phyloP scores from a whole-genome alignment of 768 basidiomycete genomes.

The Suillus clintonianus region DNA sequence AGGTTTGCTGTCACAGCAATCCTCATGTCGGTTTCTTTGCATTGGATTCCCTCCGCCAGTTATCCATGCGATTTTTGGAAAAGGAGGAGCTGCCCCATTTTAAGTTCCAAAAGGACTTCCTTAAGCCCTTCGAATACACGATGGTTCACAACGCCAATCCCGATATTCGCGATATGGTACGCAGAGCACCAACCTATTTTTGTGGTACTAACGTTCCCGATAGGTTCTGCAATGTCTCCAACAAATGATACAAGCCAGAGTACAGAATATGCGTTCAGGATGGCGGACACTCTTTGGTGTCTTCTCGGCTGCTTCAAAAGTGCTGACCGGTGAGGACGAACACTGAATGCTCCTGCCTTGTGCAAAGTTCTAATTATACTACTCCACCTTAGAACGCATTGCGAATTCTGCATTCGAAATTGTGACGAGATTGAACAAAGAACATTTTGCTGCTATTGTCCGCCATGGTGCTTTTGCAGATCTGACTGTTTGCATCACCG shows the following conservation, averaged over 20 bases:
- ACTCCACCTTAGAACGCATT: conserved; percentile 66
- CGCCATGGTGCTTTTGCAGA: conserved; percentile 95
- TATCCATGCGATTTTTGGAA: conserved; percentile 98
- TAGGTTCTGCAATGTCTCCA: conserved; percentile 96
- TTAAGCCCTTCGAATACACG: conserved; percentile 97
- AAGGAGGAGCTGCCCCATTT: conserved; percentile 98
- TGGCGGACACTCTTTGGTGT: conserved; percentile 99
- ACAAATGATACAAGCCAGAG: conserved; percentile 97
- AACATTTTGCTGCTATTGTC: conserved; percentile 90
- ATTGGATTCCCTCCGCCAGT: conserved; percentile 91
- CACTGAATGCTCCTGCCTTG: background rate
- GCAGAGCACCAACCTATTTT: conserved; percentile 7
- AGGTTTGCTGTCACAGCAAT: conserved; percentile 99
- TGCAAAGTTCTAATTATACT: conserved; percentile 3
- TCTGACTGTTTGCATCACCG: conserved; percentile 94
- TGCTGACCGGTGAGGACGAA: conserved; percentile 67
- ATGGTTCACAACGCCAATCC: conserved; percentile 97
- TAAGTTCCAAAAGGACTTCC: conserved; percentile 98
- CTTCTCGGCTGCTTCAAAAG: conserved; percentile 94
- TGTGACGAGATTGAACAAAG: conserved; percentile 85
- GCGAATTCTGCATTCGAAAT: conserved; percentile 95
- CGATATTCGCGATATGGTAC: conserved; percentile 94
- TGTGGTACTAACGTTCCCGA: conserved; percentile 5
- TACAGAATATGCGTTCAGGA: conserved; percentile 93
- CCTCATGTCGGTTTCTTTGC: conserved; percentile 97